phyloP scores from a whole-genome alignment of 805 yeast genomes.

The Starmerella vitae region DNA sequence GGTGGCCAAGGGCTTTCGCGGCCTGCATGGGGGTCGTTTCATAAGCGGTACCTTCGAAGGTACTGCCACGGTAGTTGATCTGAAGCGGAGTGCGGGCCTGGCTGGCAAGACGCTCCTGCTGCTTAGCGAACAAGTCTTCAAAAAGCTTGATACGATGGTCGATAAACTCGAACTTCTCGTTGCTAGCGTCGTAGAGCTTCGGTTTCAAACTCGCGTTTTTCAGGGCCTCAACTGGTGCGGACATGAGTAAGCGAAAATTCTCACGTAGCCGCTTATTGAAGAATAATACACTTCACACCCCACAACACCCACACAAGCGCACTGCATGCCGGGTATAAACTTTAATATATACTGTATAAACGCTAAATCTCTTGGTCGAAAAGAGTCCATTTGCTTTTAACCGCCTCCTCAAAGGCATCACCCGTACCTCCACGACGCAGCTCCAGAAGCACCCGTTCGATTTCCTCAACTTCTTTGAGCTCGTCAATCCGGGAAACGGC shows the following conservation, averaged over 20 bases:
- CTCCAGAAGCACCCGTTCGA: constrained; percentile 9
- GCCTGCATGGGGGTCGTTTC: constrained; percentile 83
- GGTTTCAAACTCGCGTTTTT: constrained; percentile 11
- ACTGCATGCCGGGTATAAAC: no score
- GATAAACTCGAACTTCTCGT: constrained; percentile 75
- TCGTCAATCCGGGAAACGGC: constrained; percentile 4
- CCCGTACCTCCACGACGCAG: constrained; percentile 13
- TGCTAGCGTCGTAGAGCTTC: constrained; percentile 24
- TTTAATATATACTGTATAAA: no score
- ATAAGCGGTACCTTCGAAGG: constrained; percentile 66
- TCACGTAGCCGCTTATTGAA: no score
- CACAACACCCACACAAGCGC: no score
- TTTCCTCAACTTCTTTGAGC: constrained; percentile 2
- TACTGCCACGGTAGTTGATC: constrained; percentile 74
- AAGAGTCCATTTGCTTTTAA: constrained; percentile 12
- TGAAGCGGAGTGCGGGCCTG: constrained; percentile 52
- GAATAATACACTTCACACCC: no score
- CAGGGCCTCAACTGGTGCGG: constrained; percentile 8
- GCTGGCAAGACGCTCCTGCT: constrained; percentile 57
- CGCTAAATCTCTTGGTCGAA: no score
- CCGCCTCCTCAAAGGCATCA: constrained; percentile 9
- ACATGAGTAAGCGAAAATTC: no score
- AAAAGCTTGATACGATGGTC: constrained; percentile 66
- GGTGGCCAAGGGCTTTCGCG: constrained; percentile 71
- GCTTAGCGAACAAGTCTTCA: constrained; percentile 63